Base-by-base conservation (phyloP, 164 flowering plant species). In the Pachysandra terminalis region DNA sequence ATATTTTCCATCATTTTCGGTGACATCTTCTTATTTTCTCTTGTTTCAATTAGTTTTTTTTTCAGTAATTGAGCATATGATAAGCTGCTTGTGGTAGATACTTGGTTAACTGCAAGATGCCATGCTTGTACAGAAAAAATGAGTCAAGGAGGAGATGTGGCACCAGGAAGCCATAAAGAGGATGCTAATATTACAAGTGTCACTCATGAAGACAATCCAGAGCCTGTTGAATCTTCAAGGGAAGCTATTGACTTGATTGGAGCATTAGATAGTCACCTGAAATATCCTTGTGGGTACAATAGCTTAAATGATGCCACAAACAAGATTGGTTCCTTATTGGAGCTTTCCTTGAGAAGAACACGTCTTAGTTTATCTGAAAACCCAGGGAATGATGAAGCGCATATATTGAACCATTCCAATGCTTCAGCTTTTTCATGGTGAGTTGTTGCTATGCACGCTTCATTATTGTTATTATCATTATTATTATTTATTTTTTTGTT, bases 231-330 rank as follows among this genome's bases (percentile, higher is more conserved):
- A 63, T 76, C 80, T 69, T 78, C 81, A 23, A 79, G 74, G 78
- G 84, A 83, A 75, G 90, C 87, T 71, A 90, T 85, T 59, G 96
- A 92, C 79, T 84, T 90, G 74, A 89, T 90, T 75, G 93, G 96
- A 77, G 73, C 85, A 59, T 85, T 82, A 72, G 82, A 79, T 72
- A 83, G 71, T 53, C 64, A 71, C 52, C 68, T 61, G 9, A 81
- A 65, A 6, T n/a, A 58, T 57, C 67, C 56, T 51, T 67, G 70
- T 9, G 56, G 23, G 26, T 68, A 69, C 53, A 65, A 73, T 28
- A 61, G 72, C 37, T 69, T 78, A 59, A 74, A 73, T 68, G 69
- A 68, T 71, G 66, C 63, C 32, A 32, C 61, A 12, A 64, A 61
- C 73, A 80, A 73, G 59, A 69, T 74, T 28, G 83, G 80, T 57